Base-by-base conservation (phyloP, 768 basidiomycete species). In the Hypholoma fasciculare region DNA sequence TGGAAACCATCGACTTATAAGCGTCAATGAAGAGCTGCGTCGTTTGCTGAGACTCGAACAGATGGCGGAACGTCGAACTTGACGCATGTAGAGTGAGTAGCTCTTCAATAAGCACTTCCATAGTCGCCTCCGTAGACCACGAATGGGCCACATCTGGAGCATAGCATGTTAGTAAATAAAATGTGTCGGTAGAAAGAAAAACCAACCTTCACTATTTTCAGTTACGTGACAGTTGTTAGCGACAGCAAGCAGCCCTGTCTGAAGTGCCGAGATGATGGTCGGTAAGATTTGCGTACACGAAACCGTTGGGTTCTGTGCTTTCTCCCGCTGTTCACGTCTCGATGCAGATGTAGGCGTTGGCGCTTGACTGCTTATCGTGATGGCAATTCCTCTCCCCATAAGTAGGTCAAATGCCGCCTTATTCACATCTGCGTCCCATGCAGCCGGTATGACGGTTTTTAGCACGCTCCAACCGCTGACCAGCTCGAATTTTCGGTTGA, bases 401-500 rank as follows among this genome's bases (percentile, higher is more conserved):
- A 96, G 73, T 2, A 94, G 70, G 58, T 88, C 84, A 60, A 94
- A 86, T 11, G 87, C 84, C 19, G 83, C 83, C 23, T 76, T 77
- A 58, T 92, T 88, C 13, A 95, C 85, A 16, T 70, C 76, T 7
- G 73, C 68, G 61, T 88, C 80, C 95, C 95, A 96, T 20, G 62
- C 52, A 46, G 78, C 75, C 0, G 93, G 90, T 17, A 96, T 65
- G 26, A 88, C 81, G 3, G 78, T 79, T 67, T 86, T 88, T 37
- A 96, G 68, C 2, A 89, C 78, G 47, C 78, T 85, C 89, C 94
- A 96, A 8, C 95, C 95, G 52, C 87, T 88, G 38, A 91, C 86
- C 1, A 90, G 75, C 68, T 96, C 94, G 63, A 96, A 94, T 64
- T 91, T 94, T 55, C 88, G 79, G 47, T 75, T 81, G 74, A 95